Conservation (phyloP, 2,329 filamentous ascomycete genomes). For the Colletotrichum tanaceti region DNA sequence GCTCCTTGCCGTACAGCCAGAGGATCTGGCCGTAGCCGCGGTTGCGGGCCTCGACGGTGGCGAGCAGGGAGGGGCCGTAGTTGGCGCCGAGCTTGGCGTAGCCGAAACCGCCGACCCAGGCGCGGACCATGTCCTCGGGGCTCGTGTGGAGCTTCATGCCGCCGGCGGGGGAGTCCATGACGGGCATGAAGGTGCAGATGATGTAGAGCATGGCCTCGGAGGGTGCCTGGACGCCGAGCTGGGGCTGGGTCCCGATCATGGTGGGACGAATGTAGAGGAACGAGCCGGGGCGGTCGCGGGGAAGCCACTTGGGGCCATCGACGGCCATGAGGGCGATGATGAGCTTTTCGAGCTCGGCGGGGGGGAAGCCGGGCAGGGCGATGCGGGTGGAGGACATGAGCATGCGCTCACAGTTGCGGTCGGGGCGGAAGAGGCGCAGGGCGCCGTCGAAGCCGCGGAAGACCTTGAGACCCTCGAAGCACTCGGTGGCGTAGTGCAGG, state of each 20-base stretch:
- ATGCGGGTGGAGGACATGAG: slow-evolving; percentile 72
- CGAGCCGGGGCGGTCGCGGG: slow-evolving; percentile 71
- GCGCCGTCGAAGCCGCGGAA: slow-evolving; percentile 83
- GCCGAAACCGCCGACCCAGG: slow-evolving; percentile 93
- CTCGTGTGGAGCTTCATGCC: slow-evolving; percentile 82
- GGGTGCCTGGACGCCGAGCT: slow-evolving; percentile 84
- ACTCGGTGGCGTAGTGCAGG: slow-evolving; percentile 91
- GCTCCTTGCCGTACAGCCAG: slow-evolving; percentile 87
- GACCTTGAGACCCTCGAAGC: slow-evolving; percentile 86
- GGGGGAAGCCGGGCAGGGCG: slow-evolving; percentile 79
- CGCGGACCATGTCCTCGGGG: slow-evolving; percentile 84
- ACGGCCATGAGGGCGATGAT: slow-evolving; percentile 77
- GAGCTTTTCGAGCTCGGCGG: slow-evolving; percentile 78
- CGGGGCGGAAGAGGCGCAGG: slow-evolving; percentile 81
- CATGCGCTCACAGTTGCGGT: slow-evolving; percentile 76
- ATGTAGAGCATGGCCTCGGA: slow-evolving; percentile 90
- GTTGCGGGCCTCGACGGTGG: slow-evolving; percentile 78
- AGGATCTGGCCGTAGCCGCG: slow-evolving; percentile 88
- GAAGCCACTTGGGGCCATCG: slow-evolving; percentile 84
- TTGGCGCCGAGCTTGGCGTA: slow-evolving; percentile 94
- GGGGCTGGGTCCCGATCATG: slow-evolving; percentile 83
- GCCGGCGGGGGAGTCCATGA: slow-evolving; percentile 62
- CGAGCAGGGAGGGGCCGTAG: slow-evolving; percentile 86
- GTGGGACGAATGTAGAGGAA: slow-evolving; percentile 90
- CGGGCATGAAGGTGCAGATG: slow-evolving; percentile 73